Percentiles rank a stretch among this genome's conserved stretches.
Conservation (phyloP, 1,139 yeast species). For the Hyphopichia pseudoburtonii region DNA sequence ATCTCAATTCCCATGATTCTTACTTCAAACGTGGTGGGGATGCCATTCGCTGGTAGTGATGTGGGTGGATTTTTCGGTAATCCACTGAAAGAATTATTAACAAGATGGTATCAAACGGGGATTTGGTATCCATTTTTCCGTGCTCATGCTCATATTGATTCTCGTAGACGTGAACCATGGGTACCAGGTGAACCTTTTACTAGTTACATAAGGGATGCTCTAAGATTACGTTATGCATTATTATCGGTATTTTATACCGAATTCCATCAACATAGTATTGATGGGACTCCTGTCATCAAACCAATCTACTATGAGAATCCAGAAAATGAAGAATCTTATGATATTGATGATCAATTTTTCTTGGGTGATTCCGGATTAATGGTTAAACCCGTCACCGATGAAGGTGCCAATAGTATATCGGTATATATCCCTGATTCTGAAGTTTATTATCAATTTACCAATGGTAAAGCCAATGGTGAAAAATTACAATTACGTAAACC, state of each 20-base stretch:
- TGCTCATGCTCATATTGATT: conserved; percentile 94
- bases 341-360: conserved; percentile 81
- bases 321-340: conserved; percentile 47
- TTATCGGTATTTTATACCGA: conserved; percentile 80
- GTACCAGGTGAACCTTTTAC: conserved; percentile 74
- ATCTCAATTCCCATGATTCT: conserved; percentile 85
- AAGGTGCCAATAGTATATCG: conserved; percentile 42
- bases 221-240: conserved; percentile 69
- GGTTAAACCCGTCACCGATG: conserved; percentile 78
- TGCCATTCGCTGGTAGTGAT: conserved; percentile 95
- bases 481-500: conserved; percentile 12
- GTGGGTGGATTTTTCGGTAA: conserved; percentile 96
- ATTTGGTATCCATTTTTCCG: conserved; percentile 95
- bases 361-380: conserved; percentile 72
- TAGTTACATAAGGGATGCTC: conserved; percentile 65
- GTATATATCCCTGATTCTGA: conserved; percentile 67
- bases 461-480: conserved; percentile 24
- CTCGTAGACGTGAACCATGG: conserved; percentile 93
- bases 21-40: conserved; percentile 78
- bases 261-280: conserved; percentile 62
- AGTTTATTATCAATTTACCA: conserved; percentile 57
- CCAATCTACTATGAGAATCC: conserved; percentile 75
- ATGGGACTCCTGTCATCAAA: conserved; percentile 70
- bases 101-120: conserved; percentile 96
- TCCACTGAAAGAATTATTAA: conserved; percentile 75